These are phyloP conservation scores for Aspergillus hortae DNA, from an alignment of 2,329 filamentous ascomycete genomes.

Conservation along the genomic window DNA sequence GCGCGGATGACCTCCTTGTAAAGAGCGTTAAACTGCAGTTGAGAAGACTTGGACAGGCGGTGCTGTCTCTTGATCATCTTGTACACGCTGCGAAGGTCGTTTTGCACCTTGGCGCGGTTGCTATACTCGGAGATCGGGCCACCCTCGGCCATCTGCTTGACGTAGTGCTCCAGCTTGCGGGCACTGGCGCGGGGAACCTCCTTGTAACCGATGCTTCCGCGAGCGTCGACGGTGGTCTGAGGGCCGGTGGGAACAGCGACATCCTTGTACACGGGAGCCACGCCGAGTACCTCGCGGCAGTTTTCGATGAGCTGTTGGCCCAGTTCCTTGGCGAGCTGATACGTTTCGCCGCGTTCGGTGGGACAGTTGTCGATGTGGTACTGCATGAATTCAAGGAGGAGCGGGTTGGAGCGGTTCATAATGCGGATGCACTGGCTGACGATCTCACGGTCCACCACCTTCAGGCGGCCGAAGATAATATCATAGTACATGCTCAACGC, in stretches of 20 bases:
- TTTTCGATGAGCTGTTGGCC: slow-evolving; percentile 94
- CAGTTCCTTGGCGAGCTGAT: slow-evolving; percentile 93
- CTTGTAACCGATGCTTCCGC: slow-evolving; percentile 87
- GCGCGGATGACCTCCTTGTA: slow-evolving; percentile 94
- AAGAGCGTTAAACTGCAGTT: slow-evolving; percentile 91
- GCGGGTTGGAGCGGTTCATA: slow-evolving; percentile 98
- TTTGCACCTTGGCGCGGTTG: slow-evolving; percentile 96
- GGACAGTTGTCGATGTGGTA: slow-evolving; percentile 99
- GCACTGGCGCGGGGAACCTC: slow-evolving; percentile 84
- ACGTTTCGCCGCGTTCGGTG: slow-evolving; percentile 93
- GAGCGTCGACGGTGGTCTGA: slow-evolving; percentile 84
- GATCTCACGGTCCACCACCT: slow-evolving; percentile 93
- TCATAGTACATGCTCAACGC: slow-evolving; percentile 98
- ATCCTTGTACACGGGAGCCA: slow-evolving; percentile 91
- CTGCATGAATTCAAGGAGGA: slow-evolving; percentile 97
- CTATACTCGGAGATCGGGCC: slow-evolving; percentile 99
- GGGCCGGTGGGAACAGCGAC: slow-evolving; percentile 89
- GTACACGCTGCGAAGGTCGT: slow-evolving; percentile 90
- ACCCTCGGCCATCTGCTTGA: slow-evolving; percentile 96
- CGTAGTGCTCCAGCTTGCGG: slow-evolving; percentile 96
- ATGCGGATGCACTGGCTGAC: slow-evolving; percentile 98
- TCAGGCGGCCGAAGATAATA: slow-evolving; percentile 92
- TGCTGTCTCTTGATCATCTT: slow-evolving; percentile 98
- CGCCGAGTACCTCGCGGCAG: slow-evolving; percentile 84
- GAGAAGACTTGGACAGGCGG: slow-evolving; percentile 92